Percentiles rank a stretch among this genome's conserved stretches.
phyloP scores from a whole-genome alignment of 352 stramenopile genomes.

The Pythium volutum region DNA sequence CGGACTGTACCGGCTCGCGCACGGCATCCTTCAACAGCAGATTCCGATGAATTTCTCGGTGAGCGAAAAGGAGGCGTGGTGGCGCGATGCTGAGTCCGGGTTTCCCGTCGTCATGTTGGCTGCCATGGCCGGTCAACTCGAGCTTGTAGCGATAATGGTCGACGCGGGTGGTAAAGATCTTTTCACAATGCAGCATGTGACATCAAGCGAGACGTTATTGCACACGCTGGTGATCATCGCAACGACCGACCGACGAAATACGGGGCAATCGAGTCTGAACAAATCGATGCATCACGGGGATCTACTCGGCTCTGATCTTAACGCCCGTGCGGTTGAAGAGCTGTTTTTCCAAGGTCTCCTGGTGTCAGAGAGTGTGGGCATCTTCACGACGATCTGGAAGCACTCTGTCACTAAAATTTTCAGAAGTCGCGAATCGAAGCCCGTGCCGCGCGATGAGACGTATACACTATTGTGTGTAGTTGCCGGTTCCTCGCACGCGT shows the following conservation, averaged over 20 bases:
- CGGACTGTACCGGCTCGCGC: slow-evolving; percentile 54
- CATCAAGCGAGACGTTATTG: slow-evolving; percentile 3
- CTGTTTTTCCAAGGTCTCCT: slow-evolving; percentile 1
- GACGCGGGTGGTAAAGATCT: slow-evolving; percentile 20
- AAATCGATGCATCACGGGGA: neutral
- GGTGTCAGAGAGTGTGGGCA: neutral
- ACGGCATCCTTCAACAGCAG: slow-evolving; percentile 17
- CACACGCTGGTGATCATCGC: slow-evolving; percentile 1
- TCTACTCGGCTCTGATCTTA: neutral
- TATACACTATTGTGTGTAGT: neutral
- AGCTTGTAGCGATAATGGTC: slow-evolving; percentile 54
- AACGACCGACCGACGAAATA: neutral
- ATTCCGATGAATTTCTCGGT: neutral
- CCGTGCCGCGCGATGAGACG: neutral
- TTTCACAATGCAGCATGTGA: neutral
- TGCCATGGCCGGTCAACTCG: slow-evolving; percentile 53
- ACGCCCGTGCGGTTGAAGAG: neutral
- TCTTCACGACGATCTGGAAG: neutral
- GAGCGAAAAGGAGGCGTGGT: slow-evolving; percentile 11
- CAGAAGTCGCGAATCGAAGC: neutral
- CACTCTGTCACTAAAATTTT: neutral
- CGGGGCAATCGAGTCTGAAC: neutral
- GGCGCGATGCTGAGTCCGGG: slow-evolving; percentile 51
- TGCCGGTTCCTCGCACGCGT: neutral
- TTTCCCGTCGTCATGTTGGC: slow-evolving; percentile 43